Base-by-base conservation (phyloP, 257 asterid species). In the Pogostemon cablin region DNA sequence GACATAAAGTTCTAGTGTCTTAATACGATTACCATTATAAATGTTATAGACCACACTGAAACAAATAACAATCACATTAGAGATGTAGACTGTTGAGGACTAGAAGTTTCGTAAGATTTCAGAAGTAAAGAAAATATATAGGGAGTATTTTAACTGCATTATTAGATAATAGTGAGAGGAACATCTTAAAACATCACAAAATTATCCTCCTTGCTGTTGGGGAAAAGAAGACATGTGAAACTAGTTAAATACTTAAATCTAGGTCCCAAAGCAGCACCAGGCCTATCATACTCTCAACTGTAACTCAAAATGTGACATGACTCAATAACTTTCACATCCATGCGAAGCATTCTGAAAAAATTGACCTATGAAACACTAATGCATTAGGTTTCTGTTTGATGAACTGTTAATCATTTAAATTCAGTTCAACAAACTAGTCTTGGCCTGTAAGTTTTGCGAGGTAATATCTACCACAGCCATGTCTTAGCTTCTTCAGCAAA, bases 251-350 rank as follows among this genome's bases (percentile, higher is more conserved):
- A 12, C 34, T 72, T 25, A 43, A 63, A 42, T 35, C 65, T 43
- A 64, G 61, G 65, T 15, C 50, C 15, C 35, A 9, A 9, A 49
- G 47, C 53, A 49, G 40, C 65, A 56, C 59, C 53, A 61, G 48
- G 11, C 46, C 34, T 67, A 68, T 38, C 40, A n/a, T 48, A 48
- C 60, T 53, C 66, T 54, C 49, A 17, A 59, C 62, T 38, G n/a
- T 41, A 46, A 43, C 76, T 62, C 65, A 25, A 44, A 69, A 43
- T 65, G 25, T 32, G 75, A n/a, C 70, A 7, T 5, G 32, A 68
- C 9, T 52, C 5, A 11, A 8, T 32, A 43, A 15, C 25, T 68
- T 42, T 54, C 50, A 11, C 49, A 69, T 46, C 47, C 40, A 46
- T 2, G n/a, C n/a, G 12, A 25, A 68, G 42, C 65, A 68, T 17